phyloP scores from a whole-genome alignment of 106 monocot species.

The Narthecium ossifragum region DNA sequence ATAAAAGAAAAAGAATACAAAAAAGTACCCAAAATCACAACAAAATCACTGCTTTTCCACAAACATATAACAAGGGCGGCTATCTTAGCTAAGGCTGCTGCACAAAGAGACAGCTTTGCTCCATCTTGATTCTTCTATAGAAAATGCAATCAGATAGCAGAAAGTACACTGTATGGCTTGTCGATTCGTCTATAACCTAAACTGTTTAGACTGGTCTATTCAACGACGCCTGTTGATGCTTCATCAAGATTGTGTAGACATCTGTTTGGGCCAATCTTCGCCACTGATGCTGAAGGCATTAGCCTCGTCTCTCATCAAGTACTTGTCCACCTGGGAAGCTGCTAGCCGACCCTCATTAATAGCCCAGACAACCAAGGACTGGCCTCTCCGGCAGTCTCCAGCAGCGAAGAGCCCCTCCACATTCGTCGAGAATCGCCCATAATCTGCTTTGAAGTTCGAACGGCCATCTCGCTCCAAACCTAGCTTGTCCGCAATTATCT shows the following conservation, averaged over 20 bases:
- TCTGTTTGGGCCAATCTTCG: not conserved
- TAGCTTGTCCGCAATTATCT: constrained; percentile 72
- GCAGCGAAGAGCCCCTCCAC: constrained; percentile 90
- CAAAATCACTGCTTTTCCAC: too few species aligned
- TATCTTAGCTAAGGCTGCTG: not conserved
- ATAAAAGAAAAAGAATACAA: not conserved
- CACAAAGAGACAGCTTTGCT: not conserved
- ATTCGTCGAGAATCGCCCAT: constrained; percentile 77
- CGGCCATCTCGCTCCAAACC: constrained; percentile 74
- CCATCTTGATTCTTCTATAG: not conserved
- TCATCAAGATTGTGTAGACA: not conserved
- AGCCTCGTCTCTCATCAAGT: constrained; percentile 45
- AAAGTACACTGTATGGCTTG: not conserved
- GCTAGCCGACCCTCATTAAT: constrained; percentile 89
- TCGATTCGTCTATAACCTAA: not conserved
- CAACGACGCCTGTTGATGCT: too few species aligned
- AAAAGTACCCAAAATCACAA: not conserved
- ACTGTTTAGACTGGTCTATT: too few species aligned
- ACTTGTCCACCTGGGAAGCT: constrained; percentile 73
- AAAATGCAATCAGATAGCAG: not conserved
- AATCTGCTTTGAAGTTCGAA: constrained; percentile 92
- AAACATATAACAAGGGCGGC: not conserved
- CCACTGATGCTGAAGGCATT: not conserved
- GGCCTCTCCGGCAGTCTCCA: constrained; percentile 90
- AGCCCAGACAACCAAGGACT: constrained; percentile 97